Evolutionary conservation across 1,284 basidiomycete species (phyloP), one percentile per base, ranked within the genome.

Genomic region (Apiotrichum akiyoshidainum): DNA sequence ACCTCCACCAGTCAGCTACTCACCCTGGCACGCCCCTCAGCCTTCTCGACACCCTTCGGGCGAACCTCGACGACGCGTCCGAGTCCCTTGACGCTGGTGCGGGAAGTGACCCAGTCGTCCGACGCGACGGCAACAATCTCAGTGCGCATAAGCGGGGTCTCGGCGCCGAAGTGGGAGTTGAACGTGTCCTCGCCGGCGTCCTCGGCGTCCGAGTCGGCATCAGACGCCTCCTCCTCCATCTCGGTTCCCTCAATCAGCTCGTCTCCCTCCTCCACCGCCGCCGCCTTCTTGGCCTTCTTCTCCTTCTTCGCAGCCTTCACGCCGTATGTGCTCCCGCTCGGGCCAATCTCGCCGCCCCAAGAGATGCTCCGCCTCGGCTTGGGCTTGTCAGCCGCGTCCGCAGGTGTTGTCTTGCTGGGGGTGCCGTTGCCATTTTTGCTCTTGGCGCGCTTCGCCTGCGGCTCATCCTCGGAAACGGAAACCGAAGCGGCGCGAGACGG

Each of bases 41-140:
- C 57, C 35, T 51, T 48, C 21, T 66, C 57, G 40, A 65, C 75
- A 26, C 73, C 80, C 37, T 81, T 80, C 0, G 84, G 83, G 35
- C 80, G 65, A 17, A 82, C 78, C 61, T 86, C 81, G 5, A 83
- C 77, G 6, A 83, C 80, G n/a, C 76, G 64, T 7, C 86, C 87
- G 12, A 90, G 71, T 1, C 74, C 77, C 41, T 57, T 56, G 39
- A 75, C 34, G 5, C 50, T 54, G 21, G 46, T 63, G 40, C 66
- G 54, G 19, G 60, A 60, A 9, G 60, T 53, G 46, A 54, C 63
- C 77, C 78, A 79, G 31, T 68, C 61, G 6, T 65, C 66, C 21
- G 64, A 7, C 42, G 40, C 40, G 40, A 16, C 75, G 1, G 70
- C 55, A 1, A 73, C 57, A 12, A 61, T 54, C 10, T 67, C 63